These are phyloP conservation scores for Boletus pseudo-olivaceus DNA, from an alignment of 768 basidiomycete genomes.

Conservation along the genomic window DNA sequence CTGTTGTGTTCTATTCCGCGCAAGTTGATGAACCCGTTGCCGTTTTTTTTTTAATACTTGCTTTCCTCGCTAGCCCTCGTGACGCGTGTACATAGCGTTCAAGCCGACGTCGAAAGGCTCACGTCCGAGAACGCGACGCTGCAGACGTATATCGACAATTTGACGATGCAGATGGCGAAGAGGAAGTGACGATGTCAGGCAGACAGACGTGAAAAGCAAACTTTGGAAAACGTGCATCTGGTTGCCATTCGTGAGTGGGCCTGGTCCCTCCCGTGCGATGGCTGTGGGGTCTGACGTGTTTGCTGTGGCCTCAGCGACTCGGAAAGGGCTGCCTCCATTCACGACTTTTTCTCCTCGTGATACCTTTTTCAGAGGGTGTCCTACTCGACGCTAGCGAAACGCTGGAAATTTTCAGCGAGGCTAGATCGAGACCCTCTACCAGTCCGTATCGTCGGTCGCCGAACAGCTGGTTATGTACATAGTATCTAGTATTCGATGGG, in stretches of 20 bases:
- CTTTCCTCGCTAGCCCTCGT: conserved; percentile 50
- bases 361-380: neutral
- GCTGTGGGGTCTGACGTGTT: neutral
- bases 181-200: conserved; percentile 45
- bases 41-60: neutral
- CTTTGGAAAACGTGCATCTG: neutral
- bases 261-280: neutral
- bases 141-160: conserved; percentile 87
- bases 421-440: neutral
- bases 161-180: conserved; percentile 85
- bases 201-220: neutral
- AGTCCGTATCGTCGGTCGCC: neutral
- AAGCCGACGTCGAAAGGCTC: conserved; percentile 79
- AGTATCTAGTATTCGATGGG: neutral
- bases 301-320: neutral
- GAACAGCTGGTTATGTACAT: conserved; percentile 12
- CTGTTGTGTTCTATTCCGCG: neutral
- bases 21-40: neutral
- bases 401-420: neutral
- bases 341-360: neutral
- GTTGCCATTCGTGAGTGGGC: conserved; percentile 8
- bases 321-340: neutral
- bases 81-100: conserved; percentile 61
- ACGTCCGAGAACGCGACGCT: conserved; percentile 75
- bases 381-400: neutral